Conservation (phyloP, 768 basidiomycete genomes). For the Lanmaoa rubissima region DNA sequence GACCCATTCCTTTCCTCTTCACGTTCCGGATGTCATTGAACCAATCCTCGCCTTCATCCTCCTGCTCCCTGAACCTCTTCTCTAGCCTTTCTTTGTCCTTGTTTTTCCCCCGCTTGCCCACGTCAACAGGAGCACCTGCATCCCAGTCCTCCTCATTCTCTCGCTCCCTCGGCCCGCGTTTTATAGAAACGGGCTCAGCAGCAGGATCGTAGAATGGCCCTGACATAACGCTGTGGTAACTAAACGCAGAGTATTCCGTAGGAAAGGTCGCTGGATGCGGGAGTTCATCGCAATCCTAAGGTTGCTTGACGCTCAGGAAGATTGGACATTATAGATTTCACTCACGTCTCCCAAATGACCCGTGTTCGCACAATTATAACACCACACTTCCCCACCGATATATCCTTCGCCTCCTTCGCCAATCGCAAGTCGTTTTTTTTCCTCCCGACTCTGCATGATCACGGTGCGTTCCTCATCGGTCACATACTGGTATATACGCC, state of each 20-base stretch:
- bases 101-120: conserved; percentile 62
- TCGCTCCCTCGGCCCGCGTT: conserved; percentile 40
- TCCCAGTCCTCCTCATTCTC: conserved; percentile 42
- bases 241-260: conserved; percentile 64
- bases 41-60: conserved; percentile 68
- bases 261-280: conserved; percentile 42
- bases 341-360: conserved; percentile 83
- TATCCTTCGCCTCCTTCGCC: conserved; percentile 80
- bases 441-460: conserved; percentile 46
- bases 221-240: conserved; percentile 53
- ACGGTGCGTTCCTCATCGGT: conserved; percentile 47
- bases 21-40: conserved; percentile 44
- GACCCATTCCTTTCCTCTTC: conserved; percentile 27
- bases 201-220: conserved; percentile 64
- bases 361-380: conserved; percentile 71
- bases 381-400: conserved; percentile 73
- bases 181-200: conserved; percentile 31
- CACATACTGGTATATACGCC: conserved; percentile 78
- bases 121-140: conserved; percentile 49
- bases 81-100: conserved; percentile 59
- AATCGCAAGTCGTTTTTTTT: conserved; percentile 47
- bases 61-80: conserved; percentile 46
- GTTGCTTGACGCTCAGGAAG: neutral
- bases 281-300: conserved; percentile 60
- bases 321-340: conserved; percentile 5